Conservation (phyloP, 768 basidiomycete species). For the Suillus discolor region DNA sequence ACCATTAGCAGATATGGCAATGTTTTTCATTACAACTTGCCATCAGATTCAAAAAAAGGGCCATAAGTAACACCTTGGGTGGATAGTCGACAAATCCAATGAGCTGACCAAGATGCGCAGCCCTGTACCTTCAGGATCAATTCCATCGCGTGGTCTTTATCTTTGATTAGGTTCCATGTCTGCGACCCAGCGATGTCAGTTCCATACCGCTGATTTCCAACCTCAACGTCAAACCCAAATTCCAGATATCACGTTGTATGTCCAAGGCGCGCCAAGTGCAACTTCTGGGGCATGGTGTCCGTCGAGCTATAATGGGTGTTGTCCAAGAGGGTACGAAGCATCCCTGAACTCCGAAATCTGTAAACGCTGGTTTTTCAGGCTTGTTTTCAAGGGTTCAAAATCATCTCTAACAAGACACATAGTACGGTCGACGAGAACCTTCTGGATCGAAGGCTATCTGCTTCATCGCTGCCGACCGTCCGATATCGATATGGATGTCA, state of each 20-base stretch:
- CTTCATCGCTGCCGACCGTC: background rate
- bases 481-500: too few species aligned
- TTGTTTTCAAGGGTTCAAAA: background rate
- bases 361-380: background rate
- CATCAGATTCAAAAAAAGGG: background rate
- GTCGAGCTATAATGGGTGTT: conserved; percentile 9
- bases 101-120: background rate
- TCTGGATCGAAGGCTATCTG: background rate
- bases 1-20: background rate
- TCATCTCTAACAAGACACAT: background rate
- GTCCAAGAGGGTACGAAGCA: background rate
- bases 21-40: background rate
- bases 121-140: background rate
- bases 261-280: conserved; percentile 19
- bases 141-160: background rate
- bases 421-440: background rate
- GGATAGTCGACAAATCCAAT: background rate
- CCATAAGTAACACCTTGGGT: background rate
- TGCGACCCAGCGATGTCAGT: background rate
- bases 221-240: conserved; percentile 22
- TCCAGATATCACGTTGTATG: conserved; percentile 26
- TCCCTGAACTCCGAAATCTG: background rate
- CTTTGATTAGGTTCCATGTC: background rate
- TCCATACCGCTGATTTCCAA: background rate
- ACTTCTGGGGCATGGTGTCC: conserved; percentile 24